phyloP scores from a whole-genome alignment of 768 basidiomycete genomes.

The Phaffia tasmanica region DNA sequence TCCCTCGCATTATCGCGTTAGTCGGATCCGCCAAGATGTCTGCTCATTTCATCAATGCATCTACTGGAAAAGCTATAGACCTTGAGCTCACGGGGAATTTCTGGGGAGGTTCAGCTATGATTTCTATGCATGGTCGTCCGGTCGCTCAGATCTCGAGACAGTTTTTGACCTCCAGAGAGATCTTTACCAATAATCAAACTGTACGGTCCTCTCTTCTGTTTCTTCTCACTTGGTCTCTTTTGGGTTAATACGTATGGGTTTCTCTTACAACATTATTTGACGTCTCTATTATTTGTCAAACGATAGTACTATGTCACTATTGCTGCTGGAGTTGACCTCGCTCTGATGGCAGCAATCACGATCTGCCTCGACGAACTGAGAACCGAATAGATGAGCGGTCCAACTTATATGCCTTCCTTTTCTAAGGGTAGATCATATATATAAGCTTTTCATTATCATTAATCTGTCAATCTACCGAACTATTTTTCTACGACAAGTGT shows the following conservation, averaged over 20 bases:
- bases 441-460: too few species aligned
- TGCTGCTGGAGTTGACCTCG: conserved; percentile 35
- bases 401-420: too few species aligned
- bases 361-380: conserved; percentile 36
- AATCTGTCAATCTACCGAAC: too few species aligned
- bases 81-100: conserved; percentile 34
- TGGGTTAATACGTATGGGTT: too few species aligned
- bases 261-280: background rate
- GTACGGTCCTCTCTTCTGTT: conserved; percentile 24
- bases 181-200: conserved; percentile 34
- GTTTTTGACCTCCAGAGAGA: conserved; percentile 32
- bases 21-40: conserved; percentile 35
- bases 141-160: conserved; percentile 36
- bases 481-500: too few species aligned
- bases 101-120: conserved; percentile 34
- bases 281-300: background rate
- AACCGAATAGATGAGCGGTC: conserved; percentile 5
- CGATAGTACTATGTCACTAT: conserved; percentile 34
- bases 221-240: too few species aligned
- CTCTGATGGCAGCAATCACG: conserved; percentile 36
- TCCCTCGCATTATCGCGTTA: background rate
- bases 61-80: conserved; percentile 29
- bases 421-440: too few species aligned
- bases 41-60: conserved; percentile 33
- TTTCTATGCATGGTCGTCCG: conserved; percentile 29